Evolutionary conservation across 2,329 filamentous ascomycete species (phyloP).

Genomic region (Periglandula ipomoeae): DNA sequence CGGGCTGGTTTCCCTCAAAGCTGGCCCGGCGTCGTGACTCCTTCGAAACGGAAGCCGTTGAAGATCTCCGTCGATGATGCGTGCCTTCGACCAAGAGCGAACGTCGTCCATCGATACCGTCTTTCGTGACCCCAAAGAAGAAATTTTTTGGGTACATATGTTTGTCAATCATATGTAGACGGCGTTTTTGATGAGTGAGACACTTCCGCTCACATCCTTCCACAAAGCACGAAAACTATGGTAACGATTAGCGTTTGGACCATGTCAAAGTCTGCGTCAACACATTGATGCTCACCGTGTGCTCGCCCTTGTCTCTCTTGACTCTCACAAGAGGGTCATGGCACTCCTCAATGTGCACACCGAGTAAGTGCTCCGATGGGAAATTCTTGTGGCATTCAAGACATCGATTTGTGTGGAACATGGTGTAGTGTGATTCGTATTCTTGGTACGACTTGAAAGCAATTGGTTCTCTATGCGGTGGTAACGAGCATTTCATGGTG

Average conservation of each 20-base stretch:
- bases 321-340: constrained; percentile 75
- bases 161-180: constrained; percentile 87
- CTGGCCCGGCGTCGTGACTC: constrained; percentile 24
- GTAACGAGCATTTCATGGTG: constrained; percentile 69
- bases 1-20: constrained; percentile 17
- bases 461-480: constrained; percentile 64
- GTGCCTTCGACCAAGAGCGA: constrained; percentile 63
- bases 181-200: constrained; percentile 71
- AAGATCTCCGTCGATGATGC: constrained; percentile 39
- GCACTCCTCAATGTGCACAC: constrained; percentile 80
- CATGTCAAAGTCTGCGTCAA: constrained; percentile 1
- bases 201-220: constrained; percentile 82
- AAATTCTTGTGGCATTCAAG: constrained; percentile 80
- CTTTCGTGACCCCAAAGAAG: constrained; percentile 78
- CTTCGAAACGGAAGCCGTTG: constrained; percentile 26
- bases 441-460: constrained; percentile 67
- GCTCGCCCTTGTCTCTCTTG: constrained; percentile 70
- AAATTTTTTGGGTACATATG: constrained; percentile 85
- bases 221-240: constrained; percentile 78
- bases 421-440: constrained; percentile 80
- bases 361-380: constrained; percentile 70
- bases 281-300: constrained; percentile 55
- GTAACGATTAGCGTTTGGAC: too few species aligned
- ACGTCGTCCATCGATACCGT: constrained; percentile 77
- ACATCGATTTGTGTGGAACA: constrained; percentile 76